A percentile compares a stretch with the other conserved stretches of the same genome.
Evolutionary conservation across 2,329 filamentous ascomycete species (phyloP).

Genomic region (Diaporthe citriasiana): DNA sequence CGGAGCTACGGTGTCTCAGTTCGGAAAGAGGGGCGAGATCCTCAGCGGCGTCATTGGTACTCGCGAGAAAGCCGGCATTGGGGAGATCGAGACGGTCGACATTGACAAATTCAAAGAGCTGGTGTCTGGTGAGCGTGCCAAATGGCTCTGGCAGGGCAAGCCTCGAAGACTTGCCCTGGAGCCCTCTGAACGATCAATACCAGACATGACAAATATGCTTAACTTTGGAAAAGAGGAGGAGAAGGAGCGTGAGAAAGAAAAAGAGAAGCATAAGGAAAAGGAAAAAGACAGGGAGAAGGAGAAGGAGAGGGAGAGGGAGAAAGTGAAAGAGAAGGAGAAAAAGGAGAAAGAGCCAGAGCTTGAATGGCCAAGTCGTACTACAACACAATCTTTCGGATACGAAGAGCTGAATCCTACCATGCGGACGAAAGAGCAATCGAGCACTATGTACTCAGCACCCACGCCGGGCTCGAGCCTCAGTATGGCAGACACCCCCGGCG

Average conservation of each 20-base stretch:
- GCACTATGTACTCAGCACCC: conserved; percentile 58
- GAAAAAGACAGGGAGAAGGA: conserved; percentile 39
- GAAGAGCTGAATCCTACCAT: conserved; percentile 65
- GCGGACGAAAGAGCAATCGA: conserved; percentile 62
- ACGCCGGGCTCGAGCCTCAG: conserved; percentile 62
- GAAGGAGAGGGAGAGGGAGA: conserved; percentile 34
- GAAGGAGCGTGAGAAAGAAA: conserved; percentile 46
- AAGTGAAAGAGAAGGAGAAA: conserved; percentile 16
- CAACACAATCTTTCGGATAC: conserved; percentile 63
- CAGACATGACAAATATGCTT: conserved; percentile 61
- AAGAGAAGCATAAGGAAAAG: conserved; percentile 35
- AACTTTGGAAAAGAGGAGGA: conserved; percentile 70
- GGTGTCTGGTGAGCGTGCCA: conserved; percentile 84
- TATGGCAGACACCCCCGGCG: conserved; percentile 59
- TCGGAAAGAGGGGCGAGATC: conserved; percentile 94
- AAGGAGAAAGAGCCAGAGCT: conserved; percentile 34
- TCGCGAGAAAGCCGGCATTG: conserved; percentile 89
- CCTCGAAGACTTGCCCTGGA: conserved; percentile 73
- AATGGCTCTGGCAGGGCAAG: conserved; percentile 97
- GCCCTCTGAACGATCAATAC: conserved; percentile 60
- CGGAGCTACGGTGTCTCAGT: conserved; percentile 93
- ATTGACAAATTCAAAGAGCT: conserved; percentile 86
- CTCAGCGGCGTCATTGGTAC: conserved; percentile 94
- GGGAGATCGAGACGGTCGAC: conserved; percentile 92
- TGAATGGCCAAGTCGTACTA: conserved; percentile 51